Evolutionary conservation across 179 eudicot species (phyloP).

Genomic region (Beta corolliflora): DNA sequence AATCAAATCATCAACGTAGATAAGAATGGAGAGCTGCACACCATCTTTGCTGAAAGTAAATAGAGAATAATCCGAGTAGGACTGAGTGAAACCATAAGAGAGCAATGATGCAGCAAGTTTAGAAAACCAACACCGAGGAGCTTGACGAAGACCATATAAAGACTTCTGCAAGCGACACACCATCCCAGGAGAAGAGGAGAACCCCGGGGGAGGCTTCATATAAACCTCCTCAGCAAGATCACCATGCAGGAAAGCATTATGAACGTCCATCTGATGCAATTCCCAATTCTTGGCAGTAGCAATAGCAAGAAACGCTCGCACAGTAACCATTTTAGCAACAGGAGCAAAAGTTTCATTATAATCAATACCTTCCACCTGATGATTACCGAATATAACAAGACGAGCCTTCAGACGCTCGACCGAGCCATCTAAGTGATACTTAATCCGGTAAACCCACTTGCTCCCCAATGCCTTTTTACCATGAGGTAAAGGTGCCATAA

Average conservation of each 20-base stretch:
- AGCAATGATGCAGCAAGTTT: neutral
- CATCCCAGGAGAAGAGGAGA: too few relatives aligned
- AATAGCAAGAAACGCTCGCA: too few relatives aligned
- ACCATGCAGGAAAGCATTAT: too few relatives aligned
- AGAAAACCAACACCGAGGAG: slow-evolving; percentile 3
- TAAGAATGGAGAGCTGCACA: too few relatives aligned
- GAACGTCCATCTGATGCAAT: too few relatives aligned
- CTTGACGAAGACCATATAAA: neutral
- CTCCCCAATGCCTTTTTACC: neutral
- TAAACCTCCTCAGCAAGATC: neutral
- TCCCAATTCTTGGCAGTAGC: too few relatives aligned
- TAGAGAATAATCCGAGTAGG: neutral
- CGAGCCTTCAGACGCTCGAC: neutral
- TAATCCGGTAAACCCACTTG: neutral
- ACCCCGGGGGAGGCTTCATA: too few relatives aligned
- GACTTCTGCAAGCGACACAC: neutral
- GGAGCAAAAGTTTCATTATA: neutral
- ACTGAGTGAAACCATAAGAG: neutral
- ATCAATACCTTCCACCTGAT: slow-evolving; percentile 3
- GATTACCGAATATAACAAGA: neutral
- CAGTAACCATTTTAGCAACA: too few relatives aligned
- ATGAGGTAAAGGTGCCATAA: neutral
- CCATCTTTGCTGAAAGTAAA: neutral
- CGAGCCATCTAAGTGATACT: neutral
- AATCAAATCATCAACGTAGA: neutral